Percentiles rank a stretch among this genome's conserved stretches.
These are phyloP conservation scores for Endoconidiophora polonica DNA, from an alignment of 2,329 filamentous ascomycete genomes.

Conservation along the genomic window DNA sequence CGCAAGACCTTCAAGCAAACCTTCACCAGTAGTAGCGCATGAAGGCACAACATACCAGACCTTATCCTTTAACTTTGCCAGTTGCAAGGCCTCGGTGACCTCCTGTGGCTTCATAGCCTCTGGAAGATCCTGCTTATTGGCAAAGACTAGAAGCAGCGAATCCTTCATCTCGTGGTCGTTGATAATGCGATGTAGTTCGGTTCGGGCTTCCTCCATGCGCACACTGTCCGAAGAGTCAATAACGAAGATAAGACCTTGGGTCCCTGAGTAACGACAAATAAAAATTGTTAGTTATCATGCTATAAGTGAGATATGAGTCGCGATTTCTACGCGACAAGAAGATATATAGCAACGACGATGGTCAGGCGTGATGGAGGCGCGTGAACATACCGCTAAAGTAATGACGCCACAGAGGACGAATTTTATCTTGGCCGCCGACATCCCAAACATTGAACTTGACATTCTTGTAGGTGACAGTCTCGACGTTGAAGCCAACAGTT, in stretches of 20 bases:
- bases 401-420: conserved; percentile 89
- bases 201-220: conserved; percentile 81
- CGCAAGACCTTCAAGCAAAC: conserved; percentile 63
- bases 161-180: conserved; percentile 98
- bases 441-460: conserved; percentile 99
- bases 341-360: too few relatives aligned
- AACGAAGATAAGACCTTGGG: conserved; percentile 96
- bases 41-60: conserved; percentile 74
- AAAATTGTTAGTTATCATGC: neutral
- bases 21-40: conserved; percentile 67
- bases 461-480: conserved; percentile 98
- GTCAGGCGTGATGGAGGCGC: too few relatives aligned
- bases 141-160: conserved; percentile 83
- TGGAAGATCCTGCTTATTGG: conserved; percentile 94
- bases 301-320: neutral
- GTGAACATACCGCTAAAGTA: conserved; percentile 61
- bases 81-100: conserved; percentile 60
- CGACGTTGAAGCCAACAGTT: conserved; percentile 97
- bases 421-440: conserved; percentile 98
- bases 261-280: conserved; percentile 38
- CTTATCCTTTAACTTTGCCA: conserved; percentile 65
- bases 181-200: conserved; percentile 92
- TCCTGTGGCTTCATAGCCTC: conserved; percentile 69
- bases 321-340: neutral
- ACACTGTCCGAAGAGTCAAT: conserved; percentile 87